Conservation (phyloP, 2,329 filamentous ascomycete species). For the Exophiala calicioides region DNA sequence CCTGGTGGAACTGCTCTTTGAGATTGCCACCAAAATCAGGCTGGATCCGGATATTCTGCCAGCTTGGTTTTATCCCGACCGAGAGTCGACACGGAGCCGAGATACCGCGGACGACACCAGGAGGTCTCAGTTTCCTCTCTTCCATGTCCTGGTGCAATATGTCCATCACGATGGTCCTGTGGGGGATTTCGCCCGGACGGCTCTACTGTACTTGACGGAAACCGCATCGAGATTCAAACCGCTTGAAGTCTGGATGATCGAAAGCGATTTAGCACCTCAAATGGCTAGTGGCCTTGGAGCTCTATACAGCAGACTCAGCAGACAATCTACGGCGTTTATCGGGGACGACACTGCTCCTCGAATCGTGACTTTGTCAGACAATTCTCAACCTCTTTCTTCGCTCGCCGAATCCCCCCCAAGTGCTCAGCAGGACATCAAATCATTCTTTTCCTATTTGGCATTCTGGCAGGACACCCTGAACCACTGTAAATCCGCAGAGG, state of each 20-base stretch:
- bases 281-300: constrained; percentile 95
- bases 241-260: constrained; percentile 93
- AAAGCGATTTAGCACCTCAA: constrained; percentile 91
- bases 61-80: constrained; percentile 80
- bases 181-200: constrained; percentile 93
- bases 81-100: constrained; percentile 41
- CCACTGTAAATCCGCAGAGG: constrained; percentile 87
- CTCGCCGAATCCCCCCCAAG: constrained; percentile 72
- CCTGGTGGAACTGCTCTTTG: constrained; percentile 90
- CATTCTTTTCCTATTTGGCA: constrained; percentile 88
- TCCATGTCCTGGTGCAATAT: constrained; percentile 93
- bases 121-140: constrained; percentile 90
- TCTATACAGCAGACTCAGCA: constrained; percentile 68
- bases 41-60: constrained; percentile 82
- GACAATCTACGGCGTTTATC: constrained; percentile 76
- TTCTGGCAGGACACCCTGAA: constrained; percentile 99
- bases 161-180: constrained; percentile 94
- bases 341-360: constrained; percentile 70
- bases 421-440: constrained; percentile 83
- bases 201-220: constrained; percentile 92
- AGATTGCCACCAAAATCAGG: constrained; percentile 93
- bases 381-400: constrained; percentile 71
- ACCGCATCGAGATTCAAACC: constrained; percentile 79
- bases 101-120: constrained; percentile 72
- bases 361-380: constrained; percentile 86